These are phyloP conservation scores for Penicillium hesseltinei DNA, from an alignment of 2,329 filamentous ascomycete species.

Conservation along the genomic window DNA sequence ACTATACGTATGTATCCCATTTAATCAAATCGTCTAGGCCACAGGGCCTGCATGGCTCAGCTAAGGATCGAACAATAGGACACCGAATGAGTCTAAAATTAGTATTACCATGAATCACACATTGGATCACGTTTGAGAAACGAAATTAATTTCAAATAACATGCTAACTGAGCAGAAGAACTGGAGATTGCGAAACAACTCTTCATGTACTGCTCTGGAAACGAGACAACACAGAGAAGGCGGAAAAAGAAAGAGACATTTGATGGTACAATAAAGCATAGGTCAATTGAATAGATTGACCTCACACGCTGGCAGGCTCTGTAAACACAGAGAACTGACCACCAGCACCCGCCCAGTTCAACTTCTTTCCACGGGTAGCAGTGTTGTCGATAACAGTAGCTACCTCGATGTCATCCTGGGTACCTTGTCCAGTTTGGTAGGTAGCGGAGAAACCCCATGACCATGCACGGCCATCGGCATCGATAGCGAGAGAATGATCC, in stretches of 20 bases:
- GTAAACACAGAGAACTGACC: conserved; percentile 65
- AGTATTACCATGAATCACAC: background rate
- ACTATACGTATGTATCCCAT: background rate
- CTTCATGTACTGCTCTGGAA: background rate
- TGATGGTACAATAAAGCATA: conserved; percentile 1
- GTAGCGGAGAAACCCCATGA: conserved; percentile 79
- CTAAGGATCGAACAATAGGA: background rate
- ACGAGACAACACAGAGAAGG: background rate
- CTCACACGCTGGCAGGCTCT: conserved; percentile 26
- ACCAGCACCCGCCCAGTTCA: conserved; percentile 79
- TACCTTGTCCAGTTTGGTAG: conserved; percentile 77
- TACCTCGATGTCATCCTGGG: conserved; percentile 72
- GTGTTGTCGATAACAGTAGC: conserved; percentile 83
- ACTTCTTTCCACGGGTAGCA: conserved; percentile 70
- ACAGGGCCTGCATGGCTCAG: background rate
- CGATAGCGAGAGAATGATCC: conserved; percentile 72
- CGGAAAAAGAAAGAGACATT: background rate
- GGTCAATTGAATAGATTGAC: background rate
- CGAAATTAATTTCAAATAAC: background rate
- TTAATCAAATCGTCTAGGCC: background rate
- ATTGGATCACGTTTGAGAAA: background rate
- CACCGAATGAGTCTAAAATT: background rate
- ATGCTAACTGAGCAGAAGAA: background rate
- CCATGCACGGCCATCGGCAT: conserved; percentile 66
- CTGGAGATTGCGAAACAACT: background rate